These are phyloP conservation scores for Apostasia ramifera DNA, from an alignment of 106 monocot species.

Conservation along the genomic window DNA sequence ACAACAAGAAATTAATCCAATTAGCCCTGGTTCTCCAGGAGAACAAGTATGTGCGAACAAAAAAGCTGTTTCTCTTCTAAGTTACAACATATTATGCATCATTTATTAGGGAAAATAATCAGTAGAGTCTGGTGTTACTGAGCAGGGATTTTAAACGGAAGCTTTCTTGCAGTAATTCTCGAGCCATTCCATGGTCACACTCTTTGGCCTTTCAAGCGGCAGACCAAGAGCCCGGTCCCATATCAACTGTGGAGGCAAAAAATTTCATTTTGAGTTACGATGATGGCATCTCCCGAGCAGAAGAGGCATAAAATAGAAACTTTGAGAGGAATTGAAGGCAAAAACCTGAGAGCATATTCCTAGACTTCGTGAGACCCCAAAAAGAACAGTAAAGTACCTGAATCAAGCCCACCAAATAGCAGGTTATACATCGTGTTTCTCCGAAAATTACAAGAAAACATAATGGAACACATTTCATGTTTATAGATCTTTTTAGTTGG, in stretches of 20 bases:
- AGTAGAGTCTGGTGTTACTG: not conserved
- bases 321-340: not conserved
- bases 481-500: too few relatives aligned
- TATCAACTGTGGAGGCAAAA: slow-evolving; percentile 51
- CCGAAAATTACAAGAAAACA: too few relatives aligned
- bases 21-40: not conserved
- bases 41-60: not conserved
- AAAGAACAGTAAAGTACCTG: slow-evolving; percentile 95
- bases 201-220: slow-evolving; percentile 96
- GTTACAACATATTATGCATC: not conserved
- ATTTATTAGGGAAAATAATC: not conserved
- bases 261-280: not conserved
- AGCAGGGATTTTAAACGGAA: slow-evolving; percentile 12
- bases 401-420: not conserved
- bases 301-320: not conserved
- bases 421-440: too few relatives aligned
- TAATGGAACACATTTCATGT: too few relatives aligned
- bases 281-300: not conserved
- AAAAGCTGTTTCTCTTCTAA: not conserved
- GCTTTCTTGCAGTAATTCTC: slow-evolving; percentile 69
- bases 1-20: slow-evolving; percentile 1
- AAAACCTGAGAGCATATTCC: slow-evolving; percentile 94
- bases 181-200: slow-evolving; percentile 96
- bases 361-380: slow-evolving; percentile 94
- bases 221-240: slow-evolving; percentile 97